These are phyloP conservation scores for Theobroma grandiflorum DNA, from an alignment of 441 rosid species.

Conservation along the genomic window DNA sequence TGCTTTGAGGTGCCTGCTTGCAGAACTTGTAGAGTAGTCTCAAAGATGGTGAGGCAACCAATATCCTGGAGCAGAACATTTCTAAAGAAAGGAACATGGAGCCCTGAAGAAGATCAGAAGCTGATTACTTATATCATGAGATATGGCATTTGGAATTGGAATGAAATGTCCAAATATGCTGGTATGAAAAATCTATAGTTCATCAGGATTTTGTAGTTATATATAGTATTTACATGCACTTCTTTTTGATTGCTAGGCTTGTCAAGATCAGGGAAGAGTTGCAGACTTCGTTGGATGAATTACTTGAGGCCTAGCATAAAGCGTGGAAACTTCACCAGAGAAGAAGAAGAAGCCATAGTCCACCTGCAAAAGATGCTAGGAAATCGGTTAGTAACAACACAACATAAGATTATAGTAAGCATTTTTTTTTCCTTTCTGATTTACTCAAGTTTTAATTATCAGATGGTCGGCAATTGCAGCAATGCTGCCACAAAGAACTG, in stretches of 20 bases:
- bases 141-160: constrained; percentile 58
- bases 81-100: constrained; percentile 45
- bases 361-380: not conserved
- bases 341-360: constrained; percentile 49
- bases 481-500: constrained; percentile 41
- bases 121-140: constrained; percentile 41
- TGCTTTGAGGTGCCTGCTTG: too few species aligned
- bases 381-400: constrained; percentile 8
- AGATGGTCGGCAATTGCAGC: constrained; percentile 47
- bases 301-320: constrained; percentile 45
- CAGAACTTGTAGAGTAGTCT: not conserved
- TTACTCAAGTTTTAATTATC: not conserved
- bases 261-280: constrained; percentile 54
- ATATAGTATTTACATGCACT: not conserved
- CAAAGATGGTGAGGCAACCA: constrained; percentile 11
- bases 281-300: constrained; percentile 59
- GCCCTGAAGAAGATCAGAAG: constrained; percentile 46
- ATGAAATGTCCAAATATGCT: constrained; percentile 46
- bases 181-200: constrained; percentile 32
- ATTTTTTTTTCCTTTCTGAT: not conserved
- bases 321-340: constrained; percentile 44
- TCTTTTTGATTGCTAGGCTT: not conserved
- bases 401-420: too few species aligned
- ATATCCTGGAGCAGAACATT: not conserved
- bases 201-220: not conserved